Evolutionary conservation across 2,329 filamentous ascomycete species (phyloP).

Genomic region (Xylaria sp.): DNA sequence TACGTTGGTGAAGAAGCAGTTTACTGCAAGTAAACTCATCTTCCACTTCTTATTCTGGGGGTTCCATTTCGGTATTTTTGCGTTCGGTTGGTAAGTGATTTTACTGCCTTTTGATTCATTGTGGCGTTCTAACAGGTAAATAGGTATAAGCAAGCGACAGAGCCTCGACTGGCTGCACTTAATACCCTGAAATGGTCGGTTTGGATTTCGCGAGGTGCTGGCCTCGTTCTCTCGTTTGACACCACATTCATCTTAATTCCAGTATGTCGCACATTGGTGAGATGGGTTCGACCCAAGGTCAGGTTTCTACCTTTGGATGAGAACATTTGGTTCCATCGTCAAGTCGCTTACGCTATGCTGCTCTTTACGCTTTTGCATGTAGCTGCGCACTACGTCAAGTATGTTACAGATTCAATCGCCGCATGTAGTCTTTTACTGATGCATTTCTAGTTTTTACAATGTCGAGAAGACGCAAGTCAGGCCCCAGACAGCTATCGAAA

Average conservation of each 20-base stretch:
- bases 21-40: conserved; percentile 74
- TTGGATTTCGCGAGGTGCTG: conserved; percentile 95
- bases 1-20: conserved; percentile 67
- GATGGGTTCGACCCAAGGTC: conserved; percentile 85
- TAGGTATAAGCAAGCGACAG: conserved; percentile 81
- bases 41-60: conserved; percentile 87
- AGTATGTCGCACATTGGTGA: conserved; percentile 91
- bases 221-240: conserved; percentile 85
- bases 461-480: conserved; percentile 88
- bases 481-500: conserved; percentile 81
- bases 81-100: conserved; percentile 78
- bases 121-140: conserved; percentile 26
- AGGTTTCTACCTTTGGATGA: conserved; percentile 94
- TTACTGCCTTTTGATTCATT: not conserved
- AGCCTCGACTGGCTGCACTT: conserved; percentile 75
- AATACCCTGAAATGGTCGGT: conserved; percentile 89
- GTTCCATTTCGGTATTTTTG: conserved; percentile 82
- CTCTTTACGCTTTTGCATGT: conserved; percentile 84
- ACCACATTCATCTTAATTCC: conserved; percentile 88
- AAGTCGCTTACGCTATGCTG: conserved; percentile 89
- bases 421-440: conserved; percentile 16
- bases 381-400: conserved; percentile 92
- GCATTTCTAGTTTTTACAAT: conserved; percentile 82
- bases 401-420: conserved; percentile 48
- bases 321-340: conserved; percentile 95